Evolutionary conservation across 352 stramenopile species (phyloP).

Genomic region (Salisapilia sapeloensis): DNA sequence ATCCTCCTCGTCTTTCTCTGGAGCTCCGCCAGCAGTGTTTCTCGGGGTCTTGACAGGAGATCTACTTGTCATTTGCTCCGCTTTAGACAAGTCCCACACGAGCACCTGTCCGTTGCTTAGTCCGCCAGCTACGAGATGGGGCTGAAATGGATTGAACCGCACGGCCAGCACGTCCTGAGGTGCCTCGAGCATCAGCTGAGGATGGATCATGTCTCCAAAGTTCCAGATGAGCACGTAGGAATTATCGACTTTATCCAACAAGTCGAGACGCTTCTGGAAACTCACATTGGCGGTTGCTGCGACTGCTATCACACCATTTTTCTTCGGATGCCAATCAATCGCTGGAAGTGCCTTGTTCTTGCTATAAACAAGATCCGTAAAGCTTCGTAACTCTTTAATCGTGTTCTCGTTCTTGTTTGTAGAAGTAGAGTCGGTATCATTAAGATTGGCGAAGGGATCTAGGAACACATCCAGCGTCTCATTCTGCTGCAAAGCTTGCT

Average conservation of each 20-base stretch:
- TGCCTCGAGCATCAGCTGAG: slow-evolving; percentile 84
- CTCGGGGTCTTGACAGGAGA: slow-evolving; percentile 22
- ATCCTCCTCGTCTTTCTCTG: slow-evolving; percentile 6
- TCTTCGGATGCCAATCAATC: slow-evolving; percentile 86
- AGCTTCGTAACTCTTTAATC: slow-evolving; percentile 84
- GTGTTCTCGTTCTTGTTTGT: slow-evolving; percentile 76
- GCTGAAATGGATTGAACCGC: slow-evolving; percentile 79
- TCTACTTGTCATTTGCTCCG: slow-evolving; percentile 42
- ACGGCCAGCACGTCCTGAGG: slow-evolving; percentile 82
- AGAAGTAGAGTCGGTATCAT: slow-evolving; percentile 41
- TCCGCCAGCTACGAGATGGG: slow-evolving; percentile 64
- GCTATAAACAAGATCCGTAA: slow-evolving; percentile 88
- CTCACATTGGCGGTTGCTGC: slow-evolving; percentile 71
- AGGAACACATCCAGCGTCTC: slow-evolving; percentile 77
- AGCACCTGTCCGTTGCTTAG: slow-evolving; percentile 82
- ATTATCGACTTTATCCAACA: slow-evolving; percentile 56
- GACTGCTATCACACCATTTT: slow-evolving; percentile 78
- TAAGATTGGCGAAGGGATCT: slow-evolving; percentile 51
- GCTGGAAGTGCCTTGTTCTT: slow-evolving; percentile 82
- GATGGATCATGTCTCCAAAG: slow-evolving; percentile 88
- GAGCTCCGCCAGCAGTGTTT: slow-evolving; percentile 4
- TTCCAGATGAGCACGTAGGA: slow-evolving; percentile 90
- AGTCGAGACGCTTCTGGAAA: slow-evolving; percentile 70
- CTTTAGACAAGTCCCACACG: slow-evolving; percentile 82
- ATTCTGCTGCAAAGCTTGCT: slow-evolving; percentile 70